Evolutionary conservation across 441 rosid species (phyloP).

Genomic region (Brassica hybrid): DNA sequence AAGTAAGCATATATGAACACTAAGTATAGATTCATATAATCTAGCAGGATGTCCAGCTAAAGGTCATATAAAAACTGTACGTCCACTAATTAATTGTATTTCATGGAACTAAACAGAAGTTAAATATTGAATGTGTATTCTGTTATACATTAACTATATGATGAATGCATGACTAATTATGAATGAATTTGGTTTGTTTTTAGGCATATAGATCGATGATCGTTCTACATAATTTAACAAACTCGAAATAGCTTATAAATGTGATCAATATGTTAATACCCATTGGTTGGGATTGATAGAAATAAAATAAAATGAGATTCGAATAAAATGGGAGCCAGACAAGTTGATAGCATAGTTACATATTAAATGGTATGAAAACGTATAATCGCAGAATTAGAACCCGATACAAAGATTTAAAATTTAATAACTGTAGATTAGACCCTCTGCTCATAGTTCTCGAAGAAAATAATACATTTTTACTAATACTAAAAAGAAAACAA

Average conservation of each 20-base stretch:
- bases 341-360: constrained; percentile 31
- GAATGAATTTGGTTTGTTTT: not conserved
- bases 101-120: not conserved
- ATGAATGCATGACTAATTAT: not conserved
- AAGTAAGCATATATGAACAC: constrained; percentile 9
- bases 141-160: not conserved
- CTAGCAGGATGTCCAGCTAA: not conserved
- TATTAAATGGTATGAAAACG: not conserved
- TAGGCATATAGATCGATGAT: not conserved
- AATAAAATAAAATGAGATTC: constrained; percentile 2
- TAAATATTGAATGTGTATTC: not conserved
- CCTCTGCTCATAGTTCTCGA: not conserved
- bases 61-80: not conserved
- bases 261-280: not conserved
- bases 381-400: not conserved
- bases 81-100: not conserved
- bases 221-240: not conserved
- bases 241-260: not conserved
- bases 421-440: not conserved
- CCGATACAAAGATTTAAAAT: not conserved
- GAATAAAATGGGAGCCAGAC: not conserved
- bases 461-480: constrained; percentile 10
- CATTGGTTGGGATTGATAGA: constrained; percentile 1
- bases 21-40: not conserved
- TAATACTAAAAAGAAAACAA: constrained; percentile 4